Conservation (phyloP, 345 rosid genomes). For the Erodium maritimum region DNA sequence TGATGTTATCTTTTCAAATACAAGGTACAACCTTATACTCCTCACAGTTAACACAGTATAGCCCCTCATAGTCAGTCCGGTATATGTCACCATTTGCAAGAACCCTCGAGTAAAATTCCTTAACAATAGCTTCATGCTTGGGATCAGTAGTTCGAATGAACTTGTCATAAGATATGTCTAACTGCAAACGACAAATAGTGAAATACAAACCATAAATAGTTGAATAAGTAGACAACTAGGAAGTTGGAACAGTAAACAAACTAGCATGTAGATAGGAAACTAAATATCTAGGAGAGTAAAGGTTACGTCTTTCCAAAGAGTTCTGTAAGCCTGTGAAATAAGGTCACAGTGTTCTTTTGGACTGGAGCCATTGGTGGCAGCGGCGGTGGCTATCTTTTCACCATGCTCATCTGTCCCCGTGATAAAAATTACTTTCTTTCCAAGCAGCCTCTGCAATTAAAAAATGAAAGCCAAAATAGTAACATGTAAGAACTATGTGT, state of each 20-base stretch:
- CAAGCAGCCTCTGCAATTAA: conserved; percentile 72
- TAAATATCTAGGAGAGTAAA: conserved; percentile 1
- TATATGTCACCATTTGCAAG: conserved; percentile 86
- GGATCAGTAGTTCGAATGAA: conserved; percentile 92
- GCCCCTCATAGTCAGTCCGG: conserved; percentile 80
- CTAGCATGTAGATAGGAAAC: not conserved
- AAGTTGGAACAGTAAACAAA: conserved; percentile 1
- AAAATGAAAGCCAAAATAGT: too few species aligned
- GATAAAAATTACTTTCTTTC: conserved; percentile 68
- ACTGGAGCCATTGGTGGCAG: conserved; percentile 47
- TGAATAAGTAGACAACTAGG: not conserved
- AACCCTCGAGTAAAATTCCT: conserved; percentile 70
- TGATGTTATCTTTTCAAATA: not conserved
- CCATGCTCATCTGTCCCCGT: conserved; percentile 97
- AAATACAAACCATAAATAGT: not conserved
- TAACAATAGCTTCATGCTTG: conserved; percentile 75
- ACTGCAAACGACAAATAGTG: conserved; percentile 24
- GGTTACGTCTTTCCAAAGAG: conserved; percentile 67
- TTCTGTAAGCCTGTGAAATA: conserved; percentile 61
- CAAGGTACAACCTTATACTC: conserved; percentile 63
- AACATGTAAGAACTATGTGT: too few species aligned
- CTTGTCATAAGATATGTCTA: conserved; percentile 65
- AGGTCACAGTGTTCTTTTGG: conserved; percentile 81
- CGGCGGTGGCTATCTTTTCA: conserved; percentile 85
- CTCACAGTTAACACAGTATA: conserved; percentile 90